Evolutionary conservation across 1,284 basidiomycete genomes (phyloP), one percentile per base, ranked within the genome.

Genomic region (Rhodotorula glutinis): DNA sequence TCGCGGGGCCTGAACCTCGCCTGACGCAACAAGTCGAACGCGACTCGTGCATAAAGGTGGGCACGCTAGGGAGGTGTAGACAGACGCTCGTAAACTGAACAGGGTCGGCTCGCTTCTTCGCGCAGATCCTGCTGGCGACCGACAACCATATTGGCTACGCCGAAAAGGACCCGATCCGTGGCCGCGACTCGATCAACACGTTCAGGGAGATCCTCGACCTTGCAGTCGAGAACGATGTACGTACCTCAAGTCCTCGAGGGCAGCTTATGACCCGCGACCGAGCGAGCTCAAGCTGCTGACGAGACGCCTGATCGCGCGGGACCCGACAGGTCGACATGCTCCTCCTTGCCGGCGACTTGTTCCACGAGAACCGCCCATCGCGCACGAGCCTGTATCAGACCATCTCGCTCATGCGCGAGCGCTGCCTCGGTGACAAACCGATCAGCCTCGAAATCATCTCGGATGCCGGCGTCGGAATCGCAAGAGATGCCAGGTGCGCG

Each of bases 321-420:
- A 19, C 7, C 38, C 10, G 7, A n/a, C 72, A 92, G 90, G 93
- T 95, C 59, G 93, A 97, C 80, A 91, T 96, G 76, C 85, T 99
- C 63, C 84, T 99, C 4, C 86, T 98, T 2, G 94, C 90, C 19
- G 95, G 96, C 16, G 96, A 98, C 79, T 82, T 98, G 11, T 98
- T 98, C 77, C 96, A 99, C 78, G 96, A 99, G 76, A 98, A 98
- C 79, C 86, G 92, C 70, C 96, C 96, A 0, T 92, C 91, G 40
- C 82, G 94, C 73, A 89, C 92, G 52, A 91, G 90, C 69, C 79
- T 98, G 63, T 95, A 91, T 79, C 87, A 91, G 77, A 88, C 88
- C 1, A 91, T 93, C 76, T 91, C 91, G 0, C 82, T 97, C 14
- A 80, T 99, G 63, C 86, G 96, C 60, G 91, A 98, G 80, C 92